phyloP scores from a whole-genome alignment of 495 filamentous ascomycete genomes.

The Alectoria sarmentosa region DNA sequence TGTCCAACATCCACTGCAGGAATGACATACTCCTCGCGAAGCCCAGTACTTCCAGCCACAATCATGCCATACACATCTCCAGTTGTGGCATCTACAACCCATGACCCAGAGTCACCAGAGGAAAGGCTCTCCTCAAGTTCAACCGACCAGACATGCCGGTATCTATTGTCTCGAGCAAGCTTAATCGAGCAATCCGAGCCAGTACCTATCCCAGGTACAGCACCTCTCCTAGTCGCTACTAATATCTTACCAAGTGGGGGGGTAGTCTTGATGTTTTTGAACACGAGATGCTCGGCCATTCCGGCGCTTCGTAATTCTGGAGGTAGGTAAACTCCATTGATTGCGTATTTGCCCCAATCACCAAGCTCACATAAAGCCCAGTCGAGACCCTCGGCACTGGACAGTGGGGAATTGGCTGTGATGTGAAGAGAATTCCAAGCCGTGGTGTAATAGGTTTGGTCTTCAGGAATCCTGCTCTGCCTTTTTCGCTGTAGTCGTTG shows the following conservation, averaged over 20 bases:
- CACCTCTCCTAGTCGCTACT: constrained; percentile 6
- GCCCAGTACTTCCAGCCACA: constrained; percentile 5
- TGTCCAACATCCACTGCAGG: not conserved
- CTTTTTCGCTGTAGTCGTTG: not conserved
- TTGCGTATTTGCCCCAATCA: constrained; percentile 1
- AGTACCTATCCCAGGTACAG: not conserved
- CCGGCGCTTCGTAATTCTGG: not conserved
- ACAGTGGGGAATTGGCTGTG: not conserved
- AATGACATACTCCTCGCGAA: constrained; percentile 9
- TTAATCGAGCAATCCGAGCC: constrained; percentile 10
- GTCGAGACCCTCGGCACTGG: constrained; percentile 4
- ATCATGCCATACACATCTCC: constrained; percentile 12
- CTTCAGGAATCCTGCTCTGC: not conserved
- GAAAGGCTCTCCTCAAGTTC: constrained; percentile 6
- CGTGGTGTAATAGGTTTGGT: constrained; percentile 2
- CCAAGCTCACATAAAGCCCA: constrained; percentile 11
- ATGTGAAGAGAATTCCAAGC: constrained; percentile 5
- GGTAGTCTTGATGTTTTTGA: constrained; percentile 6
- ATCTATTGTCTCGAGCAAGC: not conserved
- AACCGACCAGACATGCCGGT: constrained; percentile 4
- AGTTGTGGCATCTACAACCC: constrained; percentile 10
- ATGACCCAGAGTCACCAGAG: constrained; percentile 9
- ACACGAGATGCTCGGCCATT: constrained; percentile 1
- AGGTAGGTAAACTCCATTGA: constrained; percentile 6
- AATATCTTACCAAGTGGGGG: not conserved